These are phyloP conservation scores for Lipomyces mesembrius DNA, from an alignment of 805 yeast genomes.

Conservation along the genomic window DNA sequence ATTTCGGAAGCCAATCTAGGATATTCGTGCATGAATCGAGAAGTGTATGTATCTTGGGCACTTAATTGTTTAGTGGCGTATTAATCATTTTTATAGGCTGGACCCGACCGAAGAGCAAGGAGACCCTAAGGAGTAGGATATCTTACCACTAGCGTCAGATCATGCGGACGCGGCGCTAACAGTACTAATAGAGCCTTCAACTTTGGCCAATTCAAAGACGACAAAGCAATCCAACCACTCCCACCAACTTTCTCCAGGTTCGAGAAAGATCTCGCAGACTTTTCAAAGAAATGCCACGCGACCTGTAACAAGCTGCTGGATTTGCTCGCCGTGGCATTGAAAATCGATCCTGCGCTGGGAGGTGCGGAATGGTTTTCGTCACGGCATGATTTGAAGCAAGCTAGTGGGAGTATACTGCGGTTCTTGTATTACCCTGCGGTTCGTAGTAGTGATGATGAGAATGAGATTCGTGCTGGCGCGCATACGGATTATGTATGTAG, in stretches of 20 bases:
- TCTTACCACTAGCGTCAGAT: slow-evolving; percentile 44
- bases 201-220: slow-evolving; percentile 58
- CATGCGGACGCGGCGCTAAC: background rate
- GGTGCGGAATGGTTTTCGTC: slow-evolving; percentile 65
- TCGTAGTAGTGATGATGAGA: slow-evolving; percentile 49
- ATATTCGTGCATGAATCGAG: slow-evolving; percentile 60
- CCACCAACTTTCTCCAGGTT: slow-evolving; percentile 60
- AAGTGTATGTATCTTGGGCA: slow-evolving; percentile 46
- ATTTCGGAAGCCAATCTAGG: slow-evolving; percentile 66
- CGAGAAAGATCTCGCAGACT: slow-evolving; percentile 46
- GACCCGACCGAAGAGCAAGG: slow-evolving; percentile 48
- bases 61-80: background rate
- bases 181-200: slow-evolving; percentile 57
- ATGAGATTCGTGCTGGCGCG: slow-evolving; percentile 70
- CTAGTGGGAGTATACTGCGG: slow-evolving; percentile 69
- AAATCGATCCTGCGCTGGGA: slow-evolving; percentile 60
- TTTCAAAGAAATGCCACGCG: slow-evolving; percentile 53
- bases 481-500: slow-evolving; percentile 69
- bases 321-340: slow-evolving; percentile 64
- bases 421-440: slow-evolving; percentile 67
- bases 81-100: slow-evolving; percentile 29
- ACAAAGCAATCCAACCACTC: slow-evolving; percentile 47
- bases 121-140: slow-evolving; percentile 50
- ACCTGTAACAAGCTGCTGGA: slow-evolving; percentile 57
- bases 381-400: slow-evolving; percentile 58